Base-by-base conservation (phyloP, 73 alveolate genomes). In the Paramecium biaurelia region DNA sequence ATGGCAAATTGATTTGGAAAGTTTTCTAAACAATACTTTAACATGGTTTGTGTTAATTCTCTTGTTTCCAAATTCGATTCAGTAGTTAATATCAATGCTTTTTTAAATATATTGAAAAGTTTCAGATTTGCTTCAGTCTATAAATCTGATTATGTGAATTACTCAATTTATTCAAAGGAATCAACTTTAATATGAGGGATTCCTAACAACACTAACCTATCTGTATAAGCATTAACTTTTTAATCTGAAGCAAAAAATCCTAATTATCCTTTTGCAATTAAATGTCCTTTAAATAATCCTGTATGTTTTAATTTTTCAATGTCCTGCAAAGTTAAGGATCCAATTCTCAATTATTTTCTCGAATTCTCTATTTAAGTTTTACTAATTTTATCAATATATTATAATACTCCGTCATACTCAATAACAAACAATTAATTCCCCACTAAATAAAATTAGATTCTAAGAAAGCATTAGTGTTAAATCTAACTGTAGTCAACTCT, bases 361-460 rank as follows among this genome's bases (percentile, higher is more conserved):
- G 59, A 72, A 38, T 35, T 32, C 45, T 35, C 34, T 20, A 38
- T 28, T n/a, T 38, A 35, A 34, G 38, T 21, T 9, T 35, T 34
- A 8, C 86, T 72, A 32, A 4, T 28, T 72, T 5, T 0, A 32
- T 34, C 2, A 14, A 4, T 67, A 4, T 0, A 67, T 5, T 12
- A 3, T 72, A 6, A 15, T 72, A 72, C 86, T 38, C 58, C 7
- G 86, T 72, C 86, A 72, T 72, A 72, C 86, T 72, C n/a, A 72
- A 37, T 35, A 72, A 20, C 2, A 72, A 37, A 35, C 59, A 18
- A 72, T 72, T 72, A 10, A 72, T 32, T 35, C 86, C 86, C 56
- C 56, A 72, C 14, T 72, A 38, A 12, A 72, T 12, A 34, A 72
- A 34, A 72, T 72, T 72, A 8, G 14, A 5, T 34, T 72, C 86